phyloP scores from a whole-genome alignment of 2,329 filamentous ascomycete species.

The Alternaria brassicae region DNA sequence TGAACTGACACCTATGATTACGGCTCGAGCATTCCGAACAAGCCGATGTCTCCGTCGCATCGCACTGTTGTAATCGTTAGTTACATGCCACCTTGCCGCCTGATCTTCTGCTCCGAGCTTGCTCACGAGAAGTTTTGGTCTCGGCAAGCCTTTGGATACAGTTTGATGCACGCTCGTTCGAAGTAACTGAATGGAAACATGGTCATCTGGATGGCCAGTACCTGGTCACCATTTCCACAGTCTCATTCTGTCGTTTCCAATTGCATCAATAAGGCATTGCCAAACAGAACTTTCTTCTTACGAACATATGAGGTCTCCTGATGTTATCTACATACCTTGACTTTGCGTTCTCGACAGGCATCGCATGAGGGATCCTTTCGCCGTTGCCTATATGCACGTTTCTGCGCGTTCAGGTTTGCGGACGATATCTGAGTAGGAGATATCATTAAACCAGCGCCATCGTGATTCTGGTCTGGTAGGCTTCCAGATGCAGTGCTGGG shows the following conservation, averaged over 20 bases:
- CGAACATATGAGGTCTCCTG: neutral
- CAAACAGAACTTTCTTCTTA: neutral
- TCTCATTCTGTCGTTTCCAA: neutral
- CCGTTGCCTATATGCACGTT: constrained; percentile 91
- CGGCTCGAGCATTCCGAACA: constrained; percentile 97
- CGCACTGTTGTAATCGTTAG: constrained; percentile 66
- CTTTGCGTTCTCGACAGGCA: constrained; percentile 85
- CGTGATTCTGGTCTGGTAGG: constrained; percentile 40
- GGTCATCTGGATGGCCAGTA: neutral
- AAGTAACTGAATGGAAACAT: neutral
- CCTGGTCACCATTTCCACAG: neutral
- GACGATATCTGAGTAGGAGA: constrained; percentile 53
- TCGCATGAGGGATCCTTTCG: constrained; percentile 98
- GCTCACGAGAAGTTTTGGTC: constrained; percentile 5
- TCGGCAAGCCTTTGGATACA: neutral
- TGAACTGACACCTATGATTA: constrained; percentile 97
- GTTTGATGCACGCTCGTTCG: neutral
- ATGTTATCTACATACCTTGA: constrained; percentile 58
- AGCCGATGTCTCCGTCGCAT: constrained; percentile 93
- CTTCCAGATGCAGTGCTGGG: constrained; percentile 46
- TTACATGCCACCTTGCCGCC: neutral
- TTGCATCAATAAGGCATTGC: neutral
- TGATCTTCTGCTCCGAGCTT: neutral
- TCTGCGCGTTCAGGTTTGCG: constrained; percentile 73
- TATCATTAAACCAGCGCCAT: constrained; percentile 50